phyloP scores from a whole-genome alignment of 352 stramenopile genomes.

The Blastocystis sp. region DNA sequence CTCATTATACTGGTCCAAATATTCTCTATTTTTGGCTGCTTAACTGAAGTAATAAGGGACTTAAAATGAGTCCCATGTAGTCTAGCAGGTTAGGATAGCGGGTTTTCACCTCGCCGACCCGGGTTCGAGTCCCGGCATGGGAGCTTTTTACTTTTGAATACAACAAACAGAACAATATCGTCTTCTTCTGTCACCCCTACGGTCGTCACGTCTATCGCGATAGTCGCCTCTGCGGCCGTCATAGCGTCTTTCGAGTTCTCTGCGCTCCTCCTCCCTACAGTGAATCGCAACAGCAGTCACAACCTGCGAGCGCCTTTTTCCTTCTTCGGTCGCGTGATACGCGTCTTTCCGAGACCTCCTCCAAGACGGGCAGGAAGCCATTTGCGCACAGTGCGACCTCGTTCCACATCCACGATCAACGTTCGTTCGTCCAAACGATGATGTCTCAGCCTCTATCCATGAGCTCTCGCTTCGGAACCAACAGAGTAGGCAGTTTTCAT shows the following conservation, averaged over 20 bases:
- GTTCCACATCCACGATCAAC: slow-evolving; percentile 93
- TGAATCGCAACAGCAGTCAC: not conserved
- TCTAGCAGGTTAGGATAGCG: slow-evolving; percentile 50
- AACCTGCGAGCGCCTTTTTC: not conserved
- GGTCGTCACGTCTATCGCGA: not conserved
- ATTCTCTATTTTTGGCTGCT: not conserved
- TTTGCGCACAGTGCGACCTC: slow-evolving; percentile 87
- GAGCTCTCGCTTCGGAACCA: slow-evolving; percentile 70
- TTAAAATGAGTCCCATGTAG: not conserved
- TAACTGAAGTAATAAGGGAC: not conserved
- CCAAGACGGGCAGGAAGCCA: slow-evolving; percentile 88
- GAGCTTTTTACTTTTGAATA: not conserved
- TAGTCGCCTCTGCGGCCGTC: not conserved
- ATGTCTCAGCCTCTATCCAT: slow-evolving; percentile 68
- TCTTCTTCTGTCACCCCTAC: not conserved
- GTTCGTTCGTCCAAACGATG: slow-evolving; percentile 89
- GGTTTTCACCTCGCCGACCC: slow-evolving; percentile 49
- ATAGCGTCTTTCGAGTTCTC: not conserved
- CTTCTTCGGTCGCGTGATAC: slow-evolving; percentile 61
- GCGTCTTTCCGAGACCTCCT: slow-evolving; percentile 81
- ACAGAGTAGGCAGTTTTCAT: slow-evolving; percentile 82
- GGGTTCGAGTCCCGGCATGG: slow-evolving; percentile 36
- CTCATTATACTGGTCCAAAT: not conserved
- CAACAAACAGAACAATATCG: not conserved
- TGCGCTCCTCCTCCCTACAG: not conserved